Conservation (phyloP, 176 grass and related monocot species). For the Calamus simplicifolius region DNA sequence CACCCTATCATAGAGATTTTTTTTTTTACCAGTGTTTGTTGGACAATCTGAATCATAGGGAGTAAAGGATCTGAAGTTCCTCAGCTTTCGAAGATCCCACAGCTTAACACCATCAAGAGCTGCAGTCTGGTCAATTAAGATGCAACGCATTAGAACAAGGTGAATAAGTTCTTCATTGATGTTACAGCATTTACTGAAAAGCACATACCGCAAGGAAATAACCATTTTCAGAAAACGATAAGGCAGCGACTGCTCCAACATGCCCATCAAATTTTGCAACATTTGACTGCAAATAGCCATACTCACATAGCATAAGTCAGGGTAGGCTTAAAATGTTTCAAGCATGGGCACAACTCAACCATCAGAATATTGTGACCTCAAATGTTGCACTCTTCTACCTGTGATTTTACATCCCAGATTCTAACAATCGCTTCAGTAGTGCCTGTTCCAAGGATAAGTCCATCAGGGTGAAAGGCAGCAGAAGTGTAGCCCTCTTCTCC, state of each 20-base stretch:
- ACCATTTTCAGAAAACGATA: slow-evolving; percentile 99
- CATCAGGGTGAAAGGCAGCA: slow-evolving; percentile 91
- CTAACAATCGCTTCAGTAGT: slow-evolving; percentile 73
- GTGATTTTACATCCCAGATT: slow-evolving; percentile 99
- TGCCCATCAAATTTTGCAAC: slow-evolving; percentile 95
- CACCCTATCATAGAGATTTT: too few relatives aligned
- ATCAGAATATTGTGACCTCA: background rate
- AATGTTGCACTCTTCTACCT: slow-evolving; percentile 35
- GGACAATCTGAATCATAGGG: slow-evolving; percentile 79
- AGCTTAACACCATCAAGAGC: slow-evolving; percentile 97
- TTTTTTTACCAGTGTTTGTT: slow-evolving; percentile 70
- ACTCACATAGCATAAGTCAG: slow-evolving; percentile 26
- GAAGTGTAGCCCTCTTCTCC: slow-evolving; percentile 82
- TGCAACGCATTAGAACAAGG: slow-evolving; percentile 4
- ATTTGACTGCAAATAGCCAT: slow-evolving; percentile 49
- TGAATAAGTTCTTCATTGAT: too few relatives aligned
- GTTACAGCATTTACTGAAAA: slow-evolving; percentile 4
- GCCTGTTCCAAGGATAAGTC: slow-evolving; percentile 96
- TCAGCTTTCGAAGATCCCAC: slow-evolving; percentile 99
- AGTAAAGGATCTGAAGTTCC: slow-evolving; percentile 91
- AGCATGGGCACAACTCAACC: too few relatives aligned
- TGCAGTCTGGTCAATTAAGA: slow-evolving; percentile 47
- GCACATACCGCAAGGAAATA: slow-evolving; percentile 93
- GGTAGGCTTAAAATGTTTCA: slow-evolving; percentile 1
- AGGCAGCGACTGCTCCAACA: slow-evolving; percentile 73